These are phyloP conservation scores for Termitomyces bulborhizus DNA, from an alignment of 768 basidiomycete genomes.

Conservation along the genomic window DNA sequence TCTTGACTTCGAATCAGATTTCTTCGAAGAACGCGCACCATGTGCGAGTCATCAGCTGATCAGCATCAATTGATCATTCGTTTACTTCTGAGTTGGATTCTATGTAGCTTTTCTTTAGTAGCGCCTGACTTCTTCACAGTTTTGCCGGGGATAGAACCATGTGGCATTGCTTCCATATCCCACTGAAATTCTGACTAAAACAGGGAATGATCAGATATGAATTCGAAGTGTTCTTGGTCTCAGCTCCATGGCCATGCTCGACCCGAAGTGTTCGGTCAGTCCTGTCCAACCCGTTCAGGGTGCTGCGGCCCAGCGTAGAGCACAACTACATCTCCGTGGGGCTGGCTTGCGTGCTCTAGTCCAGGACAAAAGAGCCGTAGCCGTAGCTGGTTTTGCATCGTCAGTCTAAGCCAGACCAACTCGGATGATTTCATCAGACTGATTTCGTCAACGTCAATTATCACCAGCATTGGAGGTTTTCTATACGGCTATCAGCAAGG, in stretches of 20 bases:
- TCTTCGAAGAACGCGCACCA: too few species aligned
- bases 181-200: background rate
- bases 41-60: too few species aligned
- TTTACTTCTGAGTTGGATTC: too few species aligned
- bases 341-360: constrained; percentile 6
- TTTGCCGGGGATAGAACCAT: too few species aligned
- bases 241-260: background rate
- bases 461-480: constrained; percentile 11
- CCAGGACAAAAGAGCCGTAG: constrained; percentile 11
- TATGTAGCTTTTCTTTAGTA: too few species aligned
- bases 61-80: too few species aligned
- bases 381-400: constrained; percentile 13
- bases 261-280: background rate
- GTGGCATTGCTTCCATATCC: too few species aligned
- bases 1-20: too few species aligned
- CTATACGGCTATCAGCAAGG: constrained; percentile 15
- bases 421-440: background rate
- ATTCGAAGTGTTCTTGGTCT: background rate
- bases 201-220: too few species aligned
- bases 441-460: background rate
- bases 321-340: constrained; percentile 5
- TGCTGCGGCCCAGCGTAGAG: constrained; percentile 12
- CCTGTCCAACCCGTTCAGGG: constrained; percentile 5
- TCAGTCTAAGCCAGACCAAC: background rate
- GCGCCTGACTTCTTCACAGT: too few species aligned